Evolutionary conservation across 345 rosid genomes (phyloP), one percentile per base, ranked within the genome.

Genomic region (Lumnitzera racemosa): DNA sequence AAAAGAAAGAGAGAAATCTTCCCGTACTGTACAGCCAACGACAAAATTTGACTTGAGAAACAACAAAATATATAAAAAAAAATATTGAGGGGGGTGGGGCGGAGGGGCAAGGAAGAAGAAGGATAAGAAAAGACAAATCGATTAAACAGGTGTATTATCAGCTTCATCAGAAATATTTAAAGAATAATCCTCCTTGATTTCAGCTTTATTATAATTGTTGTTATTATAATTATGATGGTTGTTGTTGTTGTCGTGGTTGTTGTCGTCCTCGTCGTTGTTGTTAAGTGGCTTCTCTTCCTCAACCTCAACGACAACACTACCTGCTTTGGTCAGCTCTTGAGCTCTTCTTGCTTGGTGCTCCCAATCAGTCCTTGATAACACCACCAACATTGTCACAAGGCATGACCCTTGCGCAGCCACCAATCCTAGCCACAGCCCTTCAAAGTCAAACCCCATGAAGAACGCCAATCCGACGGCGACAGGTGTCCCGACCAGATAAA

Each of bases 401-500:
- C 73, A 69, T 31, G 67, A 56, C 13, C 17, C 59, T 54, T 70
- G 74, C 57, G 74, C 74, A 24, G 61, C 70, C 61, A 70, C 55
- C 43, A 70, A 51, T 13, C 74, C 74, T 13, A 70, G 51, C 74
- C 74, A 70, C n/a, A 70, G 47, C 9, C 74, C 74, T 27, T 8
- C 16, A 27, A 70, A 70, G 51, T 65, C 74, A 2, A 59, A 20
- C 23, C 53, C 61, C 12, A 25, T 54, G 36, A 25, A 49, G 67
- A 70, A 70, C 1, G 68, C 53, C n/a, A 69, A 63, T 56, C 52
- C 61, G 2, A 64, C 57, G 9, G 79, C 82, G 14, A 74, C 74
- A 4, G 82, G 82, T 51, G 50, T 71, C 25, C 82, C 82, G 48
- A 78, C 63, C 55, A 74, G 15, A 59, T 78, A 78, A 64, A 78